Conservation (phyloP, 2,329 filamentous ascomycete genomes). For the Aspergillus eucalypticola region DNA sequence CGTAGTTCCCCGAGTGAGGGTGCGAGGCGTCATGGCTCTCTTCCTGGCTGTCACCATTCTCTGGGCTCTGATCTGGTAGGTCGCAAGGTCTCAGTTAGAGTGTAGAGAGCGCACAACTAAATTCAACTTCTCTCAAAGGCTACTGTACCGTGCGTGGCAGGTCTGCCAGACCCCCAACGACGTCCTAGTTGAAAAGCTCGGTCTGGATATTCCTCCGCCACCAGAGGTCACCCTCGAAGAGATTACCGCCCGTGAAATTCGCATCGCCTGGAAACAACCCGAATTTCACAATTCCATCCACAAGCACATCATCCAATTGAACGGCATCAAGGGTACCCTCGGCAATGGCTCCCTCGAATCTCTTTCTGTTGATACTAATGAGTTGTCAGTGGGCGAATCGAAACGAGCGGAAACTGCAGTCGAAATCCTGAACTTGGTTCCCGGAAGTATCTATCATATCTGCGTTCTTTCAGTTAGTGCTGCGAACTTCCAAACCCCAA, state of each 20-base stretch:
- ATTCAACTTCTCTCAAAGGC: constrained; percentile 53
- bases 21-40: constrained; percentile 52
- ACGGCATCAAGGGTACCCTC: constrained; percentile 76
- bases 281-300: constrained; percentile 67
- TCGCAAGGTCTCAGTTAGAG: background rate
- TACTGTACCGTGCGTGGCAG: constrained; percentile 81
- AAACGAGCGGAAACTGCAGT: constrained; percentile 81
- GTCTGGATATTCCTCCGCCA: constrained; percentile 87
- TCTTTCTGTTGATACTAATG: constrained; percentile 17
- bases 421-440: constrained; percentile 82
- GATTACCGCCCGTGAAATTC: constrained; percentile 82
- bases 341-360: background rate
- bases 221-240: constrained; percentile 88
- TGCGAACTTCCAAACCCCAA: constrained; percentile 90
- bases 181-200: constrained; percentile 84
- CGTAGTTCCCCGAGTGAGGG: constrained; percentile 48
- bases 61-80: constrained; percentile 53
- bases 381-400: constrained; percentile 73
- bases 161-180: constrained; percentile 89
- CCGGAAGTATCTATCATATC: constrained; percentile 88
- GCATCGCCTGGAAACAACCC: constrained; percentile 85
- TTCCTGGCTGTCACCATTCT: constrained; percentile 50
- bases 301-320: constrained; percentile 89
- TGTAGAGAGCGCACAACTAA: background rate
- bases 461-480: constrained; percentile 88